Base-by-base conservation (phyloP, 2,329 filamentous ascomycete species). In the Paraphoma chrysanthemicola region DNA sequence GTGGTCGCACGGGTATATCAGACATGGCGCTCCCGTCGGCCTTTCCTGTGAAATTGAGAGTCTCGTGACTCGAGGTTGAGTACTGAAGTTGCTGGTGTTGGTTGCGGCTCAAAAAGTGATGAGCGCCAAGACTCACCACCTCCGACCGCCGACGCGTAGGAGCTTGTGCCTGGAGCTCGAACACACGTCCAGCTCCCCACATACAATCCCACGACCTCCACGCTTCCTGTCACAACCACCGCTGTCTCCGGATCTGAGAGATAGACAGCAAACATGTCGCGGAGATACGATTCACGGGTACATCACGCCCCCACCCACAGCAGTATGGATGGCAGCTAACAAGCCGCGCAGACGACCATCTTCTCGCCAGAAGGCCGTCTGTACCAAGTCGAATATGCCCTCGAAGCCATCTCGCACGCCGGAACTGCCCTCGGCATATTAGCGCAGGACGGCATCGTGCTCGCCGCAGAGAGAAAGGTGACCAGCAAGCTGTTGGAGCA, bases 401-500 rank as follows among this genome's bases (percentile, higher is more conserved):
- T 99, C 50, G 95, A 99, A 80, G 95, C 95, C 76, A 99, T 99
- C 77, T 99, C 95, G 67, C 95, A 99, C 74, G 95, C 95, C 68
- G 95, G 95, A 70, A 99, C 95, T 48, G 95, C 95, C 66, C 89
- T 99, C 71, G 95, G 95, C 53, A 97, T 99, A 75, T 85, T 99
- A 66, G 95, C 96, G 66, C 93, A 96, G 80, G 95, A 99, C 87
- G 95, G 95, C 72, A 99, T 99, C 75, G 95, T 99, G 59, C 88
- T 99, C 54, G 95, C 96, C 54, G 95, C 96, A 44, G 95, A 99
- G 86, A 88, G 95, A 78, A 99, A 99, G 84, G 95, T 99, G 72
- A 99, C 95, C 60, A 98, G 95, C 81, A 99, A 99, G 88, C 85
- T 99, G 76, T 82, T 99, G 76, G 95, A 99, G 85, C 96, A 99